Evolutionary conservation across 768 basidiomycete species (phyloP), one percentile per base, ranked within the genome.

Genomic region (Hygrocybe punicea): DNA sequence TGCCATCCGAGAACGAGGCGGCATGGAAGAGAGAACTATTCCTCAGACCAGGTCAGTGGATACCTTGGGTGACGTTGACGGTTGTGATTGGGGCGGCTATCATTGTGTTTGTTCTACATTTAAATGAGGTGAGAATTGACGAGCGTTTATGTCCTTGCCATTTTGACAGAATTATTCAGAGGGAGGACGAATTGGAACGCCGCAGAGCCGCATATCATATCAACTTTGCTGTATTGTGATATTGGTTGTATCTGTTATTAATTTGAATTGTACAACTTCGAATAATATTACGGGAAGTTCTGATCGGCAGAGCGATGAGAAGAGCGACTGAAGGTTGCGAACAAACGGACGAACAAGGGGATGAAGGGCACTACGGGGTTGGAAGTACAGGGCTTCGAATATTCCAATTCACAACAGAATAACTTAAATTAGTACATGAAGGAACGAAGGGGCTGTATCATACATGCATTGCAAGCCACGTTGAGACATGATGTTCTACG

Each of bases 41-140:
- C 68, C 74, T 99, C 62, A 76, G 93, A 29, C 97, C 97, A 2
- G 97, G 97, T n/a, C 89, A 93, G 65, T 99, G 95, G 94, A 93
- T 98, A 59, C 93, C 93, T 1, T 95, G 89, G 91, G 97, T 99
- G 13, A 95, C 89, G n/a, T 73, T 92, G 39, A 91, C 90, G 0
- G 87, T 96, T 0, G 75, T 96, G 7, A 84, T 80, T 3, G 84
- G 87, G 11, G 91, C 87, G 51, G 93, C 88, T 1, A 73, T 85
- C 8, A 90, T 96, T 52, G 92, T 96, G 39, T 80, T 95, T 35
- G 83, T 91, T 45, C 69, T 99, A 67, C 93, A 96, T 77, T 67
- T 93, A 64, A 93, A 86, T 63, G 97, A 99, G 86, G 93, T 91
- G 57, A 10, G 86, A 11, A 14, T 46, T 21, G 39, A 29, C 29